Evolutionary conservation across 1,139 yeast species (phyloP).

Genomic region (Geotrichum candidum): DNA sequence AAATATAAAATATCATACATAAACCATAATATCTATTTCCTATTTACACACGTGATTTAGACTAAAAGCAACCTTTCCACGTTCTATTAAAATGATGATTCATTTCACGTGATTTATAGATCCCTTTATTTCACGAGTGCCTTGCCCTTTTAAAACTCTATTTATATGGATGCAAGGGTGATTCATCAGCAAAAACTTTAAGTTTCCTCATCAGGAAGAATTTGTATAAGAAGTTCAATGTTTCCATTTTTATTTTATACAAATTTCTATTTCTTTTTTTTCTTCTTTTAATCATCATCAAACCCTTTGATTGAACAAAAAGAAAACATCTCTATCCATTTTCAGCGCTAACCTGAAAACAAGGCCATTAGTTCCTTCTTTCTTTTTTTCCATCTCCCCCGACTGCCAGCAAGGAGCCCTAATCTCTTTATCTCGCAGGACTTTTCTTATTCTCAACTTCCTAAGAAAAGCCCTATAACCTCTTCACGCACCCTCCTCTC

Average conservation of each 20-base stretch:
- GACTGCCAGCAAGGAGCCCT: neutral
- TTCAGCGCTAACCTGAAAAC: neutral
- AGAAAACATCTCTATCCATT: neutral
- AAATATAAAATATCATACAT: neutral
- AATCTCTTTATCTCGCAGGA: neutral
- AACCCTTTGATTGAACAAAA: neutral
- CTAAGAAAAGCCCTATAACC: constrained; percentile 6
- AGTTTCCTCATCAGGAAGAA: neutral
- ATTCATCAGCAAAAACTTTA: neutral
- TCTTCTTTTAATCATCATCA: neutral
- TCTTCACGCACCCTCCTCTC: neutral
- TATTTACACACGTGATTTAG: no score
- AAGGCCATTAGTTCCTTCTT: neutral
- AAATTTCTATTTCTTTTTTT: neutral
- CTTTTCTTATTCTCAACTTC: neutral
- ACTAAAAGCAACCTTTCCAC: neutral
- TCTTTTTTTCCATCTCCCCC: neutral
- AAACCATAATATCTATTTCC: no score
- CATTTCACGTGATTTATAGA: constrained; percentile 3
- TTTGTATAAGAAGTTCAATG: neutral
- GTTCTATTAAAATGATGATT: neutral
- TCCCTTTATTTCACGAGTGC: neutral
- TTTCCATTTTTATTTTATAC: neutral
- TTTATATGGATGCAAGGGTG: neutral
- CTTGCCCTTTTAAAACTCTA: neutral